Evolutionary conservation across 495 filamentous ascomycete genomes (phyloP).

Genomic region (Astrothelium subdiscretum): DNA sequence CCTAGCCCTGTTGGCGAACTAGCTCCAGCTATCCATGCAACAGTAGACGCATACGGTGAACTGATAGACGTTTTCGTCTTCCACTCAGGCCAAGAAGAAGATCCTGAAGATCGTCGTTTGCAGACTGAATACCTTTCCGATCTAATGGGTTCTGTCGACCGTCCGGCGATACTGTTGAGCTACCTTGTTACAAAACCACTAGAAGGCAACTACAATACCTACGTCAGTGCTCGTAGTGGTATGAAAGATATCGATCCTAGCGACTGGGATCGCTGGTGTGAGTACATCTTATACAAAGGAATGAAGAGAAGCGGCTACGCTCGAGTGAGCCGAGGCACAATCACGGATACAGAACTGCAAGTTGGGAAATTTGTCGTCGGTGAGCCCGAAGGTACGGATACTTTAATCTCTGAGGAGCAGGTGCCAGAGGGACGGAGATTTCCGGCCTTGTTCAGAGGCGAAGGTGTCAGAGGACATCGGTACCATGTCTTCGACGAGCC

Average conservation of each 20-base stretch:
- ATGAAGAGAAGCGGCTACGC: slow-evolving; percentile 82
- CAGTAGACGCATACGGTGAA: slow-evolving; percentile 83
- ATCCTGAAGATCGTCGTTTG: slow-evolving; percentile 80
- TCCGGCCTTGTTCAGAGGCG: slow-evolving; percentile 73
- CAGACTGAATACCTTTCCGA: slow-evolving; percentile 81
- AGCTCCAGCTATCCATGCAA: slow-evolving; percentile 92
- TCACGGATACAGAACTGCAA: slow-evolving; percentile 97
- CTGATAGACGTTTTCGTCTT: slow-evolving; percentile 92
- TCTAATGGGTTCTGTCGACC: slow-evolving; percentile 71
- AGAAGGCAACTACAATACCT: slow-evolving; percentile 94
- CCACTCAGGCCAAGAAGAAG: slow-evolving; percentile 98
- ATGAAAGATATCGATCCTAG: slow-evolving; percentile 93
- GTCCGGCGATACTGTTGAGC: slow-evolving; percentile 74
- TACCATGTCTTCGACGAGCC: slow-evolving; percentile 98
- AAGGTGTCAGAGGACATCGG: slow-evolving; percentile 77
- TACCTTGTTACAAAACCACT: slow-evolving; percentile 88
- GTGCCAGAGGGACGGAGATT: slow-evolving; percentile 70
- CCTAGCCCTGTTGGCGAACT: slow-evolving; percentile 90
- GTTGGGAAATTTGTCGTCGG: slow-evolving; percentile 92
- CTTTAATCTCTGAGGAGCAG: slow-evolving; percentile 50
- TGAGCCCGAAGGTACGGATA: slow-evolving; percentile 47
- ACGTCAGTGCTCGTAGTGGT: slow-evolving; percentile 71
- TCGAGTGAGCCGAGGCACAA: slow-evolving; percentile 73
- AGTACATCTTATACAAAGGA: slow-evolving; percentile 94
- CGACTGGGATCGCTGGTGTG: slow-evolving; percentile 98